phyloP scores from a whole-genome alignment of 805 yeast genomes.

The Wickerhamomyces rabaulensis region DNA sequence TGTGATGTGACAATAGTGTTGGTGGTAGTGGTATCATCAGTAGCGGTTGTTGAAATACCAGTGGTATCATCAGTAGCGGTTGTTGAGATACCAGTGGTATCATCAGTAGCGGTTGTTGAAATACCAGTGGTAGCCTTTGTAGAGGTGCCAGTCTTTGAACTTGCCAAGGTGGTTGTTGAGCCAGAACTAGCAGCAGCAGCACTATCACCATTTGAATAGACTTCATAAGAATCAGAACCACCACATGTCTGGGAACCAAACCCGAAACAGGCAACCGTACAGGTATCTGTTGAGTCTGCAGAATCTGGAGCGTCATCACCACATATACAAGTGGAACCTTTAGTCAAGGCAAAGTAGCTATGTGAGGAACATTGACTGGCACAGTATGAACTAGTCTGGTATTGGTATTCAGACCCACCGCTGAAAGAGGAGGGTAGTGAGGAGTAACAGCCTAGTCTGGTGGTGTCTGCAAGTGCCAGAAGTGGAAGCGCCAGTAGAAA shows the following conservation, averaged over 20 bases:
- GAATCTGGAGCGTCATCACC: slow-evolving; percentile 40
- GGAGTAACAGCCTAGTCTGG: slow-evolving; percentile 15
- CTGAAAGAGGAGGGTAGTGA: slow-evolving; percentile 17
- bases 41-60: slow-evolving; percentile 11
- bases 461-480: background rate
- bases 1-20: slow-evolving; percentile 18
- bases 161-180: background rate
- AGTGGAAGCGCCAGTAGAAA: background rate
- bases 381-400: slow-evolving; percentile 50
- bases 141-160: background rate
- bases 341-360: slow-evolving; percentile 39
- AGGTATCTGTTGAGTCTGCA: slow-evolving; percentile 27
- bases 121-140: slow-evolving; percentile 16
- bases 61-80: slow-evolving; percentile 27
- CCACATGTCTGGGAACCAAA: slow-evolving; percentile 59
- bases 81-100: slow-evolving; percentile 18
- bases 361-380: slow-evolving; percentile 34
- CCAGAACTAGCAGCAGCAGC: slow-evolving; percentile 4
- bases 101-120: slow-evolving; percentile 23
- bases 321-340: slow-evolving; percentile 54
- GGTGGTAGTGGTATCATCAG: slow-evolving; percentile 20
- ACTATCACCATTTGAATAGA: slow-evolving; percentile 33
- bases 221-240: slow-evolving; percentile 43
- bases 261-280: slow-evolving; percentile 49
- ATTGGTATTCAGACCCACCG: slow-evolving; percentile 34